Evolutionary conservation across 1,284 basidiomycete genomes (phyloP).

Genomic region (Dichomitus squalens): DNA sequence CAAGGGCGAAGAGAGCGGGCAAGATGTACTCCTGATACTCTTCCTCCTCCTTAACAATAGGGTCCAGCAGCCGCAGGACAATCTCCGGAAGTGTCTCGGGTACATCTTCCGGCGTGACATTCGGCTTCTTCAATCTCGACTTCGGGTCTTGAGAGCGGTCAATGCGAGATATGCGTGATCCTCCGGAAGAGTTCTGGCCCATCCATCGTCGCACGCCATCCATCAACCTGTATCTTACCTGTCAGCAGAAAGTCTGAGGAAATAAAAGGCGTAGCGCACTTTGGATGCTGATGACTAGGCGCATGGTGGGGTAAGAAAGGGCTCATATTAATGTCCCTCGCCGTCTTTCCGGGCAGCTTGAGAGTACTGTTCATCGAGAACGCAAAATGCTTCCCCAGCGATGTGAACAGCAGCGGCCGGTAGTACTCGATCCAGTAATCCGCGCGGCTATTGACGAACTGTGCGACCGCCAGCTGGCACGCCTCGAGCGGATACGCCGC

Average conservation of each 20-base stretch:
- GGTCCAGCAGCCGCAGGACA: constrained; percentile 64
- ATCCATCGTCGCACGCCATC: constrained; percentile 78
- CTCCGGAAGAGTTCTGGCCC: constrained; percentile 47
- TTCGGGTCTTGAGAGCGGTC: constrained; percentile 37
- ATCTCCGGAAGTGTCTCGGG: constrained; percentile 66
- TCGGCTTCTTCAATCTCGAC: constrained; percentile 32
- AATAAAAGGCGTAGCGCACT: constrained; percentile 32
- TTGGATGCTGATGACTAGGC: constrained; percentile 39
- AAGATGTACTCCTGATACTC: constrained; percentile 78
- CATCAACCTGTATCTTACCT: constrained; percentile 53
- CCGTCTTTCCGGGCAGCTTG: constrained; percentile 79
- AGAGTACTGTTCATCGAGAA: constrained; percentile 87
- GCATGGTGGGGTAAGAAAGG: constrained; percentile 69
- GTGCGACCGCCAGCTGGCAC: constrained; percentile 54
- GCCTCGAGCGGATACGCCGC: constrained; percentile 60
- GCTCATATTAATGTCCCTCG: constrained; percentile 66
- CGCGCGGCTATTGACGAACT: constrained; percentile 59
- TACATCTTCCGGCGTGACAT: constrained; percentile 36
- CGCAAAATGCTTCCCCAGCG: constrained; percentile 82
- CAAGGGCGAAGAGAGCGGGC: background rate
- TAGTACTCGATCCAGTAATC: constrained; percentile 95
- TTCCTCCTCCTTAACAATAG: constrained; percentile 66
- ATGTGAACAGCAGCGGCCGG: constrained; percentile 81
- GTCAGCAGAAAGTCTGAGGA: background rate
- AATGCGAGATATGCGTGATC: constrained; percentile 42